Evolutionary conservation across 345 rosid genomes (phyloP).

Genomic region (Barbarea vulgaris): DNA sequence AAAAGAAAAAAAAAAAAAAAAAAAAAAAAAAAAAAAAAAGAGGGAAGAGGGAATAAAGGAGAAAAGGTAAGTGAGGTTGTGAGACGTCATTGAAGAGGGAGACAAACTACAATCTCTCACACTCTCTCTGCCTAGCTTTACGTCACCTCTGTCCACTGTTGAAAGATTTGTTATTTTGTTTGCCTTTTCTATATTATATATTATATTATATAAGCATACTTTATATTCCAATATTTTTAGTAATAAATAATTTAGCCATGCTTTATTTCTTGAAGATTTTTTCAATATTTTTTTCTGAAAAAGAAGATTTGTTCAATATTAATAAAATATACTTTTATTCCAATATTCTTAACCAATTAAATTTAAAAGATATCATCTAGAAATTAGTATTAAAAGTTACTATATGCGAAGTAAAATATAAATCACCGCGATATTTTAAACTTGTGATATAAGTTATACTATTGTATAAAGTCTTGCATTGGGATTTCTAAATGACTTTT

Average conservation of each 20-base stretch:
- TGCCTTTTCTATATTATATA: constrained; percentile 4
- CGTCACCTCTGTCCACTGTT: constrained; percentile 46
- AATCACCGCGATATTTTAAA: neutral
- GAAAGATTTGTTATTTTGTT: constrained; percentile 38
- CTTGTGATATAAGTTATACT: neutral
- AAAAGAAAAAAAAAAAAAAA: too few relatives aligned
- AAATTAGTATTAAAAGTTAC: neutral
- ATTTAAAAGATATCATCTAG: neutral
- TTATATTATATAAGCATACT: neutral
- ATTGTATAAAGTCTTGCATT: neutral
- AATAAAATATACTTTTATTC: neutral
- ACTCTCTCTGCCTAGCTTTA: constrained; percentile 42
- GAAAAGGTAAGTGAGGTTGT: constrained; percentile 42
- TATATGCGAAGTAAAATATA: too few relatives aligned
- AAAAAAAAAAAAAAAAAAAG: too few relatives aligned
- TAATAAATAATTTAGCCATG: neutral
- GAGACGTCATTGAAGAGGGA: constrained; percentile 45
- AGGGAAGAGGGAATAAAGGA: constrained; percentile 36
- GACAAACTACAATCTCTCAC: constrained; percentile 41
- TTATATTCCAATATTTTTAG: neutral
- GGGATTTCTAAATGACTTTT: neutral
- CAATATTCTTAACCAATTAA: neutral
- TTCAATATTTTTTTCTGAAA: too few relatives aligned
- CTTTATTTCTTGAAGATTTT: neutral
- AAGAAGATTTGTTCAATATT: neutral